phyloP scores from a whole-genome alignment of 768 basidiomycete species.

The Clitopilus hobsonii region DNA sequence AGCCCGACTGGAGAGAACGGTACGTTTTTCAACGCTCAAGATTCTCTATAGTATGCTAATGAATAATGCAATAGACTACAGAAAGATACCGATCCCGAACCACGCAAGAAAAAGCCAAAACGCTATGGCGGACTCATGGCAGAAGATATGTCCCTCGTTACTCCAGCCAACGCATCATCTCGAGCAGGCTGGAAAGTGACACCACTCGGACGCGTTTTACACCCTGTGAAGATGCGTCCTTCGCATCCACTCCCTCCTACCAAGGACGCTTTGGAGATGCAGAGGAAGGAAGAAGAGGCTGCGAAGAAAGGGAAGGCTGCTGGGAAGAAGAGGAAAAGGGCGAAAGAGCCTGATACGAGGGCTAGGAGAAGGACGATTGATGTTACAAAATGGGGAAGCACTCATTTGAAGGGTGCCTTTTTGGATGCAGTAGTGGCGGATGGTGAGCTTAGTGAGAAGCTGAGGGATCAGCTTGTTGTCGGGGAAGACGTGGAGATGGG shows the following conservation, averaged over 20 bases:
- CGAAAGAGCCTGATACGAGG: conserved; percentile 48
- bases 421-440: conserved; percentile 34
- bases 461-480: conserved; percentile 6
- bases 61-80: too few species aligned
- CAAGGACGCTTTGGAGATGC: conserved; percentile 16
- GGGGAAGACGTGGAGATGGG: conserved; percentile 12
- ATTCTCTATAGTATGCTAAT: too few species aligned
- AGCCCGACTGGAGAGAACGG: conserved; percentile 67
- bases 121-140: conserved; percentile 39
- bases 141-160: conserved; percentile 59
- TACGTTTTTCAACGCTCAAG: conserved; percentile 18
- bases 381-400: conserved; percentile 65
- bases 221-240: conserved; percentile 70
- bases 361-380: conserved; percentile 68
- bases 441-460: conserved; percentile 18
- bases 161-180: conserved; percentile 46
- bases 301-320: conserved; percentile 13
- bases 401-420: conserved; percentile 66
- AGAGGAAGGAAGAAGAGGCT: conserved; percentile 14
- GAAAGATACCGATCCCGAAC: conserved; percentile 11
- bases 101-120: conserved; percentile 22
- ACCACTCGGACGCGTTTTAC: conserved; percentile 57
- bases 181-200: conserved; percentile 70
- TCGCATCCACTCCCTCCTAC: conserved; percentile 46
- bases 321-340: conserved; percentile 39